These are phyloP conservation scores for Plasmopara viticola DNA, from an alignment of 352 stramenopile genomes.

Conservation along the genomic window DNA sequence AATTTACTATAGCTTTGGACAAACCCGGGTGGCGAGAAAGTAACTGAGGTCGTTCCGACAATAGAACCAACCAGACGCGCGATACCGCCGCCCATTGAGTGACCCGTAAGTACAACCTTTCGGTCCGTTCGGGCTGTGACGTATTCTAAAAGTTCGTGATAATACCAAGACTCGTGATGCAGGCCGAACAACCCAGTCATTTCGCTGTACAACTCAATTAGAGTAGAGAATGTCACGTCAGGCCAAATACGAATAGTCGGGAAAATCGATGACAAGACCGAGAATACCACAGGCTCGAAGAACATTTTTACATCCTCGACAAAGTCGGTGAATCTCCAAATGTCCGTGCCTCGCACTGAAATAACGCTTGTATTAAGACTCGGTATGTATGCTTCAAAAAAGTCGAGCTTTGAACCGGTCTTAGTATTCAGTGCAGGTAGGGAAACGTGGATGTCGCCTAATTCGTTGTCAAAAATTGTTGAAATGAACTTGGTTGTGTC, in stretches of 20 bases:
- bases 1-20: conserved; percentile 89
- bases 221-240: conserved; percentile 80
- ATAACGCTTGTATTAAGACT: conserved; percentile 81
- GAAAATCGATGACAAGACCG: conserved; percentile 83
- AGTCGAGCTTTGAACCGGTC: conserved; percentile 78
- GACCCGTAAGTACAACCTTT: conserved; percentile 80
- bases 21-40: conserved; percentile 79
- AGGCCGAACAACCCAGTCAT: conserved; percentile 84
- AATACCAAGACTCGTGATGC: conserved; percentile 84
- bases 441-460: conserved; percentile 45
- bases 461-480: conserved; percentile 48
- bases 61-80: conserved; percentile 79
- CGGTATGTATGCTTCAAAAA: conserved; percentile 76
- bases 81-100: conserved; percentile 86
- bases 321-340: conserved; percentile 87
- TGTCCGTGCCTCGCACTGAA: conserved; percentile 83
- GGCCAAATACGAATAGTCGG: conserved; percentile 89
- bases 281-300: conserved; percentile 86
- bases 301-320: conserved; percentile 91
- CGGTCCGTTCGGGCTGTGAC: conserved; percentile 70
- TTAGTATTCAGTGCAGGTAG: conserved; percentile 73
- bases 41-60: conserved; percentile 68
- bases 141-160: conserved; percentile 81
- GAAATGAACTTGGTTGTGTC: conserved; percentile 61
- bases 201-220: conserved; percentile 85